Evolutionary conservation across 345 rosid genomes (phyloP), one percentile per base, ranked within the genome.

Genomic region (Eucalyptus marginata): DNA sequence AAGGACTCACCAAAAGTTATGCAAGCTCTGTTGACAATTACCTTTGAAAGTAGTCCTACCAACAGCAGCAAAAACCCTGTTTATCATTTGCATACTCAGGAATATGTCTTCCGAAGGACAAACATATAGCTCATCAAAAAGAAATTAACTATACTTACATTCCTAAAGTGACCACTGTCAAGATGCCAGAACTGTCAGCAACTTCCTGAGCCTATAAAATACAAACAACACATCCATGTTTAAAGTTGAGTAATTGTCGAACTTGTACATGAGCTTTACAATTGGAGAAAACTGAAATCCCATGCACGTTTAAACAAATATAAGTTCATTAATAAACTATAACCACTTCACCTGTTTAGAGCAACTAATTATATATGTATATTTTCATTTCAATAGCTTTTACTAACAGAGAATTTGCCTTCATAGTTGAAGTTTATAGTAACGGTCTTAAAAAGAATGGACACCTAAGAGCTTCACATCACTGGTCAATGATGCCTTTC

Each of bases 91-190:
- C 81, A 33, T 33, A 71, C 40, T 71, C 81, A 71, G 81, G 46
- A 71, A 71, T 71, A n/a, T 9, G 44, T 71, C 81, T 33, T 71
- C 46, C 3, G 1, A 68, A 71, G 81, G 81, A 87, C 51, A 62
- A 56, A 62, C 89, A 86, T 58, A 47, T 54, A 33, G 22, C 71
- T 87, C 80, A 33, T 88, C 80, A 89, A 52, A 52, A 87, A 89
- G 89, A 62, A 89, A 51, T 54, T 40, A 49, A 51, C 86, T 90
- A 80, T 88, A 92, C 94, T 93, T 94, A 95, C 99, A 97, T 97
- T 94, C 98, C 99, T 92, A 97, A 89, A 80, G 98, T 94, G 98
- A 96, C 95, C 90, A 97, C 99, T 27, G 98, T 94, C 92, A 97
- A 91, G 91, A 97, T 96, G 66, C 99, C 99, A 87, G 99, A 97